These are phyloP conservation scores for Candida smagusa DNA, from an alignment of 1,139 yeast species.

Conservation along the genomic window DNA sequence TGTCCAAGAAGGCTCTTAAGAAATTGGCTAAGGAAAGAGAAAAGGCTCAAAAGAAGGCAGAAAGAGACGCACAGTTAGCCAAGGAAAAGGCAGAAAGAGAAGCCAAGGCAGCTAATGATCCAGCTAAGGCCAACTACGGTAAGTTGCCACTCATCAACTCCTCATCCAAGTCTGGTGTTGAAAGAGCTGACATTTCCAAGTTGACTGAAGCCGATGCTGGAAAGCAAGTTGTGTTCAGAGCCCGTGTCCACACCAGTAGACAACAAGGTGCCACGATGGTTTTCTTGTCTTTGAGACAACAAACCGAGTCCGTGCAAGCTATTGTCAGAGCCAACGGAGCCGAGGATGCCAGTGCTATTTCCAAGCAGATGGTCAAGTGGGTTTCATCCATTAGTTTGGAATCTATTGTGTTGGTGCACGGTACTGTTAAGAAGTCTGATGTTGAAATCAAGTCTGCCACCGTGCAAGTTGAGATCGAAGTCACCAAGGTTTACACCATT, in stretches of 20 bases:
- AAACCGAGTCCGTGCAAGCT: slow-evolving; percentile 77
- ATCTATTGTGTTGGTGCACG: slow-evolving; percentile 87
- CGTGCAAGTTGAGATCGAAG: slow-evolving; percentile 81
- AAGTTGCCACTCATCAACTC: slow-evolving; percentile 86
- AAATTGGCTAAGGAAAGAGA: slow-evolving; percentile 91
- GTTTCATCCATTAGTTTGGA: slow-evolving; percentile 82
- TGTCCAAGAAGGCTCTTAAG: slow-evolving; percentile 92
- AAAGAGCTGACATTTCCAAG: slow-evolving; percentile 55
- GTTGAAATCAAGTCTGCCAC: slow-evolving; percentile 90
- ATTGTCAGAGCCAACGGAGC: slow-evolving; percentile 64
- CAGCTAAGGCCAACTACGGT: slow-evolving; percentile 87
- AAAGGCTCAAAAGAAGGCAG: slow-evolving; percentile 90
- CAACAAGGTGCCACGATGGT: slow-evolving; percentile 95
- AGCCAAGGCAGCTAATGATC: slow-evolving; percentile 77
- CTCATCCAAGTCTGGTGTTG: slow-evolving; percentile 53
- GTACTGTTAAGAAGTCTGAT: slow-evolving; percentile 77
- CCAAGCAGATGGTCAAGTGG: slow-evolving; percentile 98
- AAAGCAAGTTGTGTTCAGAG: slow-evolving; percentile 78
- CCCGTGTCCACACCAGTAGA: slow-evolving; percentile 90
- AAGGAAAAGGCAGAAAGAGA: slow-evolving; percentile 82
- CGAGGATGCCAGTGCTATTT: slow-evolving; percentile 58
- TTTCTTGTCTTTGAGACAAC: slow-evolving; percentile 89
- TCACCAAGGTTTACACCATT: slow-evolving; percentile 69
- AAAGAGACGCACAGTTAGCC: slow-evolving; percentile 85
- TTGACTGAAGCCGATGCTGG: slow-evolving; percentile 71